These are phyloP conservation scores for Kokia cookei DNA, from an alignment of 441 rosid species.

Conservation along the genomic window DNA sequence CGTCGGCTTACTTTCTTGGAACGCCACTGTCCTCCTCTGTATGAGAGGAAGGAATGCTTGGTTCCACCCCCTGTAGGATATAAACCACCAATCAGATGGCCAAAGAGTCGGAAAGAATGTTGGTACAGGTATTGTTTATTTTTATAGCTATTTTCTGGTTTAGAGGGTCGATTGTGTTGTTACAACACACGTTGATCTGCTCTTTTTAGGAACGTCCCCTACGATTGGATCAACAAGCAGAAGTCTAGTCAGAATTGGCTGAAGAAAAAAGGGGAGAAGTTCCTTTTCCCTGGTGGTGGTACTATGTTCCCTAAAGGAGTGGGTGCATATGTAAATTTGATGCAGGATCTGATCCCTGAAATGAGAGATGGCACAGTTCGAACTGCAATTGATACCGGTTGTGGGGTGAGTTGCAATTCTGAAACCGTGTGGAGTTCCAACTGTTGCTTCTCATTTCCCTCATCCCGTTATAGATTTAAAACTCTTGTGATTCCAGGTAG, in stretches of 20 bases:
- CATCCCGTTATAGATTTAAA: too few relatives aligned
- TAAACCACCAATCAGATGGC: constrained; percentile 90
- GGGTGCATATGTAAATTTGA: constrained; percentile 81
- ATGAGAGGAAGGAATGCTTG: constrained; percentile 84
- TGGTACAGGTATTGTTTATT: constrained; percentile 76
- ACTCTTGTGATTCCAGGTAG: constrained; percentile 54
- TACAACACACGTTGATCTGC: constrained; percentile 11
- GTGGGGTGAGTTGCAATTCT: constrained; percentile 61
- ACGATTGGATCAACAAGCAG: constrained; percentile 90
- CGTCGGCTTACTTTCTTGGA: constrained; percentile 89
- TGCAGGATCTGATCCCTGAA: constrained; percentile 90
- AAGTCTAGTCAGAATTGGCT: constrained; percentile 97
- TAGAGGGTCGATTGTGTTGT: neutral
- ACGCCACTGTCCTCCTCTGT: constrained; percentile 91
- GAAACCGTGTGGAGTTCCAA: neutral
- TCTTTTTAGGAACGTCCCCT: constrained; percentile 82
- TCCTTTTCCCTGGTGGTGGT: constrained; percentile 95
- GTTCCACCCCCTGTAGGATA: constrained; percentile 95
- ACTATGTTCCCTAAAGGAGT: constrained; percentile 97
- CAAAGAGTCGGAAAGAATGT: constrained; percentile 81
- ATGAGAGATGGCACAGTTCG: constrained; percentile 90
- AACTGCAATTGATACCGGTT: constrained; percentile 94
- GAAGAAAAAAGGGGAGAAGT: constrained; percentile 82
- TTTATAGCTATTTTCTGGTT: neutral
- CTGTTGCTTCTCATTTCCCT: neutral